Percentiles rank a stretch among this genome's conserved stretches.
Conservation (phyloP, 495 filamentous ascomycete species). For the Penicillium longicatenatum region DNA sequence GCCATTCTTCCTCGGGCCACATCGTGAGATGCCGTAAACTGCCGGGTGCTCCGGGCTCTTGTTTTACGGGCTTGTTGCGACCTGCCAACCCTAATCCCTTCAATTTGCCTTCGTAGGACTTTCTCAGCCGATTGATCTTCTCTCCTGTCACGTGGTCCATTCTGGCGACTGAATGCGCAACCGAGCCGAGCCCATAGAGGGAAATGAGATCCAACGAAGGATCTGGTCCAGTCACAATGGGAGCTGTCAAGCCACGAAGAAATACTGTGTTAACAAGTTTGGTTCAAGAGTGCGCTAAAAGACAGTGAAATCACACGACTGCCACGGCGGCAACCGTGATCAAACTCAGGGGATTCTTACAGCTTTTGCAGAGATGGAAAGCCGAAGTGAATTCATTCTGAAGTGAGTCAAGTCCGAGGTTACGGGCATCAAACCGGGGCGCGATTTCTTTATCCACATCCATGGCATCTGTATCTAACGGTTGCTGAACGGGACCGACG, state of each 20-base stretch:
- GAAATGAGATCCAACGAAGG: slow-evolving; percentile 63
- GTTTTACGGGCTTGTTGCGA: slow-evolving; percentile 59
- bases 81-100: slow-evolving; percentile 63
- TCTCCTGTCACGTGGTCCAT: slow-evolving; percentile 65
- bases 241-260: slow-evolving; percentile 40
- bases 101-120: slow-evolving; percentile 73
- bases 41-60: slow-evolving; percentile 43
- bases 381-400: slow-evolving; percentile 49
- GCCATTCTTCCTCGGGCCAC: slow-evolving; percentile 70
- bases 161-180: slow-evolving; percentile 66
- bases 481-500: slow-evolving; percentile 3
- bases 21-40: slow-evolving; percentile 46
- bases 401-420: slow-evolving; percentile 44
- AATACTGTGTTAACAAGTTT: slow-evolving; percentile 47
- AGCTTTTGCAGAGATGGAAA: slow-evolving; percentile 54
- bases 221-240: slow-evolving; percentile 55
- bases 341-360: slow-evolving; percentile 48
- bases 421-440: slow-evolving; percentile 18
- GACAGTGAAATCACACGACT: slow-evolving; percentile 30
- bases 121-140: slow-evolving; percentile 73
- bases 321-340: slow-evolving; percentile 26
- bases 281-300: slow-evolving; percentile 33
- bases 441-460: slow-evolving; percentile 37
- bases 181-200: slow-evolving; percentile 59
- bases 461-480: slow-evolving; percentile 37